Conservation (phyloP, 2,329 filamentous ascomycete species). For the Ophiostoma ulmi region DNA sequence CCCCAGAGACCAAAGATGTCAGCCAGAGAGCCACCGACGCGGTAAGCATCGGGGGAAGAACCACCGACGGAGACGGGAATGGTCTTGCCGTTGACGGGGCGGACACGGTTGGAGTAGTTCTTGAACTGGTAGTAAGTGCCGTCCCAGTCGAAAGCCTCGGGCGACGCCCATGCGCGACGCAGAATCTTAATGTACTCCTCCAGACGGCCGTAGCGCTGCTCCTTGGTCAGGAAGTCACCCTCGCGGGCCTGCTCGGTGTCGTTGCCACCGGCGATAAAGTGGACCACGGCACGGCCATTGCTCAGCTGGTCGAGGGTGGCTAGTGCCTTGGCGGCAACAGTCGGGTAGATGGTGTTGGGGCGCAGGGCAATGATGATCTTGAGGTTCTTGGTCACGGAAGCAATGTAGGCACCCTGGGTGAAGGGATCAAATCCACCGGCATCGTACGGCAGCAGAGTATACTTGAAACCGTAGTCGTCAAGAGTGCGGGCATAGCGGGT, state of each 20-base stretch:
- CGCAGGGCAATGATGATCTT: constrained; percentile 58
- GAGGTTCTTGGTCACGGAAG: constrained; percentile 52
- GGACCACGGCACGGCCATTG: constrained; percentile 50
- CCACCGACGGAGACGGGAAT: constrained; percentile 57
- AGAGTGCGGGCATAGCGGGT: constrained; percentile 52
- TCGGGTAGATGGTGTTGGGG: constrained; percentile 58
- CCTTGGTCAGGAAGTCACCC: constrained; percentile 55
- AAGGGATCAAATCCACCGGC: constrained; percentile 53
- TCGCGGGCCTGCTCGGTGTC: constrained; percentile 56
- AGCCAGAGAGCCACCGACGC: constrained; percentile 52
- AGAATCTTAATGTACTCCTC: constrained; percentile 60
- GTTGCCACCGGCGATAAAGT: constrained; percentile 59
- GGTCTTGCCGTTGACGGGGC: constrained; percentile 44
- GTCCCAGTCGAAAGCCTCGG: constrained; percentile 57
- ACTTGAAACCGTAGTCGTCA: constrained; percentile 58
- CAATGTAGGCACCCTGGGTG: constrained; percentile 55
- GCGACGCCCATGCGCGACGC: constrained; percentile 52
- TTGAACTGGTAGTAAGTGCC: constrained; percentile 57
- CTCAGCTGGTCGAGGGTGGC: constrained; percentile 58
- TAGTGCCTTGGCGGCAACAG: constrained; percentile 56
- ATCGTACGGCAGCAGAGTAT: constrained; percentile 56
- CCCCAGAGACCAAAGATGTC: constrained; percentile 63
- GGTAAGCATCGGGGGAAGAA: constrained; percentile 55
- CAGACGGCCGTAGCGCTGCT: constrained; percentile 52
- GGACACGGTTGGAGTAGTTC: constrained; percentile 50